A percentile compares a stretch with the other conserved stretches of the same genome.
Conservation (phyloP, 2,329 filamentous ascomycete genomes). For the Huntiella abstrusa region DNA sequence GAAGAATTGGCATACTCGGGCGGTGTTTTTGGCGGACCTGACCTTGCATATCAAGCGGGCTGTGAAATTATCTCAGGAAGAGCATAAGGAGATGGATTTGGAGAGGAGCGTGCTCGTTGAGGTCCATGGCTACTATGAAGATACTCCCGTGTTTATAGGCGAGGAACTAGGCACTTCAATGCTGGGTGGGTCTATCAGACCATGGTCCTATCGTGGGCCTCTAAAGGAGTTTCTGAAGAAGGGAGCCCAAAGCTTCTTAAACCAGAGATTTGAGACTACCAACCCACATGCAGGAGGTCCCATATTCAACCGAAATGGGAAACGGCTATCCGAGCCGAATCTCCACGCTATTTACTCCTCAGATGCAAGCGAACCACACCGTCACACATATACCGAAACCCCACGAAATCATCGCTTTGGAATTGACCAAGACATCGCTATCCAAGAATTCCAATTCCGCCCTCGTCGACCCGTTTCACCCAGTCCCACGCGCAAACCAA, state of each 20-base stretch:
- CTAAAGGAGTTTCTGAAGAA: constrained; percentile 34
- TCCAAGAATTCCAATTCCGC: too few relatives aligned
- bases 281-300: constrained; percentile 14
- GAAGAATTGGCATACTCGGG: constrained; percentile 29
- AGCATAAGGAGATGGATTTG: constrained; percentile 28
- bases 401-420: too few relatives aligned
- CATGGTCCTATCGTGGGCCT: constrained; percentile 32
- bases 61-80: constrained; percentile 15
- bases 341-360: not conserved
- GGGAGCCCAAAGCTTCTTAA: constrained; percentile 35
- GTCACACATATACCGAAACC: too few relatives aligned
- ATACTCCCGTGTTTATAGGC: constrained; percentile 18
- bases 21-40: constrained; percentile 21
- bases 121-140: constrained; percentile 39
- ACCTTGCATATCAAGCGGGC: constrained; percentile 18
- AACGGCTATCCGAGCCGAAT: constrained; percentile 3
- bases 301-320: constrained; percentile 1
- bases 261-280: constrained; percentile 26
- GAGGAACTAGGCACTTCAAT: constrained; percentile 7
- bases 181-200: constrained; percentile 21
- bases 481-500: too few relatives aligned
- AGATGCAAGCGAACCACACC: not conserved
- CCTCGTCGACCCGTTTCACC: too few relatives aligned
- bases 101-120: constrained; percentile 37
- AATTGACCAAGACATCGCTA: too few relatives aligned